Conservation (phyloP, 2,329 filamentous ascomycete genomes). For the Colletotrichum scovillei region DNA sequence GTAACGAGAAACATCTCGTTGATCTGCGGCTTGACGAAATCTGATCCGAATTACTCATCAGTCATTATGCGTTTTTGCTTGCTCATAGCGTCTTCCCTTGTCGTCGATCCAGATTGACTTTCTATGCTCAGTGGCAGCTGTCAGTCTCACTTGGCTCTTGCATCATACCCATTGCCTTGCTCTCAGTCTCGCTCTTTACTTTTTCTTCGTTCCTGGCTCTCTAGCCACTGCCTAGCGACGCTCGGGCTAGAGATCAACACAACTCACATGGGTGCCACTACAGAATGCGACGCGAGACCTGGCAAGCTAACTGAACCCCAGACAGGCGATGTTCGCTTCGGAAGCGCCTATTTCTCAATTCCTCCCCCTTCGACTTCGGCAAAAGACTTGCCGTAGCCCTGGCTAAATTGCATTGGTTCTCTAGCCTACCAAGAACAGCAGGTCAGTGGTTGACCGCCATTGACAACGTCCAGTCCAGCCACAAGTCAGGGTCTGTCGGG, state of each 20-base stretch:
- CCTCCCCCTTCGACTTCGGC: not conserved
- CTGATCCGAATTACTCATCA: not conserved
- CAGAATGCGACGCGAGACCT: conserved; percentile 5
- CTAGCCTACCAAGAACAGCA: conserved; percentile 3
- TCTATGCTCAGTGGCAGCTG: not conserved
- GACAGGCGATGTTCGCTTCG: conserved; percentile 6
- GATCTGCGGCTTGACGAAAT: not conserved
- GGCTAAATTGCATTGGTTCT: conserved; percentile 1
- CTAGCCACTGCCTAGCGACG: not conserved
- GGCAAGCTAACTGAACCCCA: not conserved
- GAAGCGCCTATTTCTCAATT: not conserved
- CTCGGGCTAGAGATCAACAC: not conserved
- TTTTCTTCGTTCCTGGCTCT: not conserved
- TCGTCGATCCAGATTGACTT: conserved; percentile 26
- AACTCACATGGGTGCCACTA: not conserved
- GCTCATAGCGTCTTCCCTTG: conserved; percentile 8
- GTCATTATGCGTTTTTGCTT: not conserved
- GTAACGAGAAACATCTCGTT: not conserved
- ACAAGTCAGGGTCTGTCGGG: not conserved
- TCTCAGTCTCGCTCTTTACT: not conserved
- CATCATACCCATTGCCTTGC: conserved; percentile 15
- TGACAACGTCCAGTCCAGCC: not conserved
- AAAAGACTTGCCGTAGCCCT: conserved; percentile 14
- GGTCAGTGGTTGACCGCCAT: not conserved
- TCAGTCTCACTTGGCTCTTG: not conserved